Evolutionary conservation across 2,329 filamentous ascomycete species (phyloP), one percentile per base, ranked within the genome.

Genomic region (Talaromyces sp.): DNA sequence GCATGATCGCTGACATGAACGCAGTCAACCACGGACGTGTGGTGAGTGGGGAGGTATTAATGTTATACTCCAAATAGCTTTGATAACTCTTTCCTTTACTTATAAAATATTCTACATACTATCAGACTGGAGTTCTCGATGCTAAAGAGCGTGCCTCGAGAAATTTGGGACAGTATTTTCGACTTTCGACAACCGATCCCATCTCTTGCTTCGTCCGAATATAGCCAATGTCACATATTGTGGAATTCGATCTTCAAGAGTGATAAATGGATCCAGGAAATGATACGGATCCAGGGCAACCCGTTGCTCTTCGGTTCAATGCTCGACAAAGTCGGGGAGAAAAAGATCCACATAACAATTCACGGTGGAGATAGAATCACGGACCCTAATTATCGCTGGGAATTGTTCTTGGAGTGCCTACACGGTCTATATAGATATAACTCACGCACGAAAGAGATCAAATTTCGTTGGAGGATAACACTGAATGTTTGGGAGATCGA

Each of bases 161-260:
- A 47, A 47, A 10, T 22, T 10, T 47, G 43, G 43, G 43, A 47
- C 43, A 22, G 22, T 47, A 22, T 22, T 22, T 22, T 47, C n/a
- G n/a, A n/a, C 22, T 47, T 47, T 47, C 43, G 43, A 47, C 43
- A 47, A 47, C 43, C n/a, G 11, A 19, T 47, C 19, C 43, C n/a
- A 47, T 8, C 43, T 47, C 43, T 19, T 47, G 43, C 1, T 22
- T 22, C 43, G n/a, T 47, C 43, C 1, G 43, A 47, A 47, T 3
- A 47, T 47, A 47, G n/a, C n/a, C 19, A 22, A 47, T n/a, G 22
- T 27, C 14, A 9, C 27, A 54, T 35, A 54, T 54, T 54, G 14
- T 54, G 50, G 24, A 54, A 54, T 54, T 54, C 27, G 27, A 54
- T 54, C 31, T 54, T 54, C 50, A 35, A 54, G 50, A 54, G 50